phyloP scores from a whole-genome alignment of 179 eudicot genomes.

The Nepenthes alata region DNA sequence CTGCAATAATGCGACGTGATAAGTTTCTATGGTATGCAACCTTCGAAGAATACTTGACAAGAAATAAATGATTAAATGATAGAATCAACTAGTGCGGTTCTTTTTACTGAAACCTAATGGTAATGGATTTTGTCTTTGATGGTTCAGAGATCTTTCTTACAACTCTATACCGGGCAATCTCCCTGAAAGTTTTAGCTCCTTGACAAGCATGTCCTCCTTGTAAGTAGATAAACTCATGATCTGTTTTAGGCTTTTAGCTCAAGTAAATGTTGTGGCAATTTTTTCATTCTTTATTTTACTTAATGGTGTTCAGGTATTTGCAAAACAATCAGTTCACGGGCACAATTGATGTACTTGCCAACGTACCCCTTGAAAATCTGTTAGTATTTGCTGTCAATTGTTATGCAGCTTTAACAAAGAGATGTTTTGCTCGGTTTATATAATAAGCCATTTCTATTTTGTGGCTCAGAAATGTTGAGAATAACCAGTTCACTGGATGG shows the following conservation, averaged over 20 bases:
- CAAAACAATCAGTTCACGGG: constrained; percentile 43
- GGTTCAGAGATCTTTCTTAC: constrained; percentile 27
- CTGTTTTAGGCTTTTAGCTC: neutral
- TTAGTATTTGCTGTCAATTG: constrained; percentile 23
- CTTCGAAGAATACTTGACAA: no score
- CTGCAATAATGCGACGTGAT: no score
- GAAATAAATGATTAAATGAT: no score
- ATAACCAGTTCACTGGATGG: constrained; percentile 88
- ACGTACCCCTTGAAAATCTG: constrained; percentile 54
- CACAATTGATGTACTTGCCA: constrained; percentile 33
- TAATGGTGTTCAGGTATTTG: constrained; percentile 22
- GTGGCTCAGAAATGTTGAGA: constrained; percentile 56
- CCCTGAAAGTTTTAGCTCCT: constrained; percentile 24
- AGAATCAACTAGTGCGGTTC: no score
- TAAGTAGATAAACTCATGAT: constrained; percentile 13
- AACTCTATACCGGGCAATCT: constrained; percentile 31
- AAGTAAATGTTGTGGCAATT: neutral
- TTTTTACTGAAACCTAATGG: no score
- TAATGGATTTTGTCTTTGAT: constrained; percentile 3
- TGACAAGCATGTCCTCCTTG: constrained; percentile 28
- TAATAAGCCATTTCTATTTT: neutral
- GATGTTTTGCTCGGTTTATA: neutral
- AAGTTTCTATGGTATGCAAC: no score
- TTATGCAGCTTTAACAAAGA: neutral
- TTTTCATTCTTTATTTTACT: neutral